A percentile compares a stretch with the other conserved stretches of the same genome.
Evolutionary conservation across 805 yeast species (phyloP).

Genomic region (Tetrapisispora namnaoensis): DNA sequence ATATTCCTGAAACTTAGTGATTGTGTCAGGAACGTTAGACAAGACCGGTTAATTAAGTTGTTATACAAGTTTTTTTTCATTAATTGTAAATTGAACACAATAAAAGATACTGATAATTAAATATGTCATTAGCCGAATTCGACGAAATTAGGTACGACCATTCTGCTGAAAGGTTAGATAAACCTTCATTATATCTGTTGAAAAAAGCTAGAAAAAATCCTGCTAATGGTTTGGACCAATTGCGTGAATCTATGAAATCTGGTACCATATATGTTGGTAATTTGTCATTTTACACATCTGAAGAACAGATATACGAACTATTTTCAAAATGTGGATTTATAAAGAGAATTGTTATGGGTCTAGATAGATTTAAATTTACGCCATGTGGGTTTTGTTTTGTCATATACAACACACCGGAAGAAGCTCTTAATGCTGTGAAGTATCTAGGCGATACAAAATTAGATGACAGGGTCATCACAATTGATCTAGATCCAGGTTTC

Average conservation of each 20-base stretch:
- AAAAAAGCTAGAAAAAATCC: conserved; percentile 49
- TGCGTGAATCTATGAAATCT: conserved; percentile 55
- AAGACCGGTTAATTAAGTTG: too few species aligned
- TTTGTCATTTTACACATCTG: conserved; percentile 81
- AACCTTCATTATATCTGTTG: conserved; percentile 59
- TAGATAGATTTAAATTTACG: conserved; percentile 79
- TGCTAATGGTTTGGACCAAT: conserved; percentile 44
- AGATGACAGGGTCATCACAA: conserved; percentile 71
- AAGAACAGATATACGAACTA: conserved; percentile 85
- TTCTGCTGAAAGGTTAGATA: conserved; percentile 59
- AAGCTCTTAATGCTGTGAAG: conserved; percentile 75
- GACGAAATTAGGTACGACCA: conserved; percentile 48
- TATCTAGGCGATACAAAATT: conserved; percentile 72
- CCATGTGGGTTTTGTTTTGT: conserved; percentile 98
- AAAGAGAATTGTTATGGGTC: conserved; percentile 82
- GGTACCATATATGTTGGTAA: conserved; percentile 87
- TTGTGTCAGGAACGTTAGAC: too few species aligned
- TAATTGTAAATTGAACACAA: too few species aligned
- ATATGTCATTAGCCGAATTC: conserved; percentile 39
- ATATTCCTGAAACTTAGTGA: too few species aligned
- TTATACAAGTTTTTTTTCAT: too few species aligned
- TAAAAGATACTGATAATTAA: neutral
- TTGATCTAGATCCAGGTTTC: conserved; percentile 94
- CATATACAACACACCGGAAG: conserved; percentile 55
- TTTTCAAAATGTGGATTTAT: conserved; percentile 76